Conservation (phyloP, 257 asterid species). For the Ilex aquifolium region DNA sequence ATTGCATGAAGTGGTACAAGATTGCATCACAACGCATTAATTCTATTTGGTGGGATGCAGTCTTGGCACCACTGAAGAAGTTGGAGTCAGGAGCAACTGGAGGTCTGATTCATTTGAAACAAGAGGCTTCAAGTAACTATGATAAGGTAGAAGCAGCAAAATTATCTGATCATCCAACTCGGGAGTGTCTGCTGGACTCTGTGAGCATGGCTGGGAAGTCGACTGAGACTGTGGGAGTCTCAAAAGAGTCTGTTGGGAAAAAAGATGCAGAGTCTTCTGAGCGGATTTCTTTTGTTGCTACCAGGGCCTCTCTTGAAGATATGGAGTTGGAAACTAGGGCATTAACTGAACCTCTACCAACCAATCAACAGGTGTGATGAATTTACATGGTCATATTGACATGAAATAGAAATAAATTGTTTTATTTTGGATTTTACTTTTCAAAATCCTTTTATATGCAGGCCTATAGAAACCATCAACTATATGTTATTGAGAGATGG, state of each 20-base stretch:
- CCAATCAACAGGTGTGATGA: constrained; percentile 76
- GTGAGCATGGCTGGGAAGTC: not conserved
- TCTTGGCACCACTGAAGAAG: constrained; percentile 69
- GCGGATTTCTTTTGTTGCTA: constrained; percentile 23
- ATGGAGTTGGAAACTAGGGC: constrained; percentile 95
- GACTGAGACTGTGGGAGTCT: constrained; percentile 1
- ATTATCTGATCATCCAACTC: constrained; percentile 11
- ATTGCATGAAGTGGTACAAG: constrained; percentile 92
- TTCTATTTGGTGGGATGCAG: constrained; percentile 81
- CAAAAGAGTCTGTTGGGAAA: constrained; percentile 16
- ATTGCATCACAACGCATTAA: constrained; percentile 62
- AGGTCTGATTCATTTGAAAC: constrained; percentile 31
- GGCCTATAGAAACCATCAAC: constrained; percentile 88
- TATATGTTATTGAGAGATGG: constrained; percentile 90
- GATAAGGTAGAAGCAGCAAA: constrained; percentile 19
- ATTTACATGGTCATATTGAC: constrained; percentile 6
- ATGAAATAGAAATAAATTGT: constrained; percentile 5
- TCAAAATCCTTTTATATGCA: constrained; percentile 24
- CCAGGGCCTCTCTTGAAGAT: constrained; percentile 74
- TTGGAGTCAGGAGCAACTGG: constrained; percentile 72
- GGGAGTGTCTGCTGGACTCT: constrained; percentile 15
- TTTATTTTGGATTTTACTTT: constrained; percentile 1
- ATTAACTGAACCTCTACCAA: constrained; percentile 93
- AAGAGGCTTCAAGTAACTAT: constrained; percentile 23
- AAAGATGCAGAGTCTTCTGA: constrained; percentile 11